Base-by-base conservation (phyloP, 2,329 filamentous ascomycete species). In the Achaetomium macrosporum region DNA sequence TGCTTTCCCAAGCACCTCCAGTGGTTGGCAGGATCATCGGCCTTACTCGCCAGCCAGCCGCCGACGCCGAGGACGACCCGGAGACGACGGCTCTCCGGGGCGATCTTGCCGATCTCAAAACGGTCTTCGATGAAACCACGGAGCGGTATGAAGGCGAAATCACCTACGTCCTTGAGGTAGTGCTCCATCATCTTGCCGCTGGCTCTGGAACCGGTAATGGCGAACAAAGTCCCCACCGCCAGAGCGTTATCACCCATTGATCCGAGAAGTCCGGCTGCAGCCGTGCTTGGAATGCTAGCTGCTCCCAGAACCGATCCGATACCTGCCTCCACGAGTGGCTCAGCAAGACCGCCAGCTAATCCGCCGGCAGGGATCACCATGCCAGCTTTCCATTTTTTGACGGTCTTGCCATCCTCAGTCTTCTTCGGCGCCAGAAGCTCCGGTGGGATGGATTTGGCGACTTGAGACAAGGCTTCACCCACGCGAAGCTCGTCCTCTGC, bases 121-220 rank as follows among this genome's bases (percentile, higher is more conserved):
- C 76, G 71, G 3, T 69, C 55, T 36, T 68, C 63, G 42, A 65
- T 66, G 13, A 71, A 65, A 13, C 79, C 78, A 48, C 83, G 81
- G 15, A 95, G 74, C 0, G 90, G 88, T 11, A 96, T 70, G 62
- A 97, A 88, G 0, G 83, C 89, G 68, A 96, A 95, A 64, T 97
- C 91, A 62, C 89, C 83, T 15, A 97, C 85, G 59, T 96, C 90
- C 60, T 83, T 84, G 11, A 87, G 81, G 66, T 95, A 95, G n/a
- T 85, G 77, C 59, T 96, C 89, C 77, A 96, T 87, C 76, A 91
- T 89, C 66, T 90, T 85, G 48, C 84, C 83, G 0, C 87, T 88
- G 77, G 95, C 91, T 35, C 85, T 82, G 1, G 85, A 84, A 41
- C 88, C 88, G 65, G 95, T 96, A n/a, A 93, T 88, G 9, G 93